Conservation (phyloP, 805 yeast genomes). For the Pichia occidentalis region DNA sequence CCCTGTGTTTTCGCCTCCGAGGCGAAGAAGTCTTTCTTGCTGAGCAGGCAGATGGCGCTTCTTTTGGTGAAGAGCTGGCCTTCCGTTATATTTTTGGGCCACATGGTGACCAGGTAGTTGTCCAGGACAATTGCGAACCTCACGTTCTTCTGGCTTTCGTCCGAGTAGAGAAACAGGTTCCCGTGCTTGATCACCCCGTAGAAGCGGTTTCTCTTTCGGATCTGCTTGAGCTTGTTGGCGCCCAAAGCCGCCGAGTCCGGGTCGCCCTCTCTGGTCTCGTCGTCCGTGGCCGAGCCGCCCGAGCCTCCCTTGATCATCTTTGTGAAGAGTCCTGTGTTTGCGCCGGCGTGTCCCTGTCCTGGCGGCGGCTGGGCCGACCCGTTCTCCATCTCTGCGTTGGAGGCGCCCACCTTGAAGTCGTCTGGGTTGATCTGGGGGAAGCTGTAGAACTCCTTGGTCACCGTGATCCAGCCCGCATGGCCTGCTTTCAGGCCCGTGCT, state of each 20-base stretch:
- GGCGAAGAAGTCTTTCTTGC: conserved; percentile 26
- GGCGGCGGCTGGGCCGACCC: background rate
- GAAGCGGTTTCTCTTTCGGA: conserved; percentile 51
- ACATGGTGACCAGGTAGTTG: conserved; percentile 62
- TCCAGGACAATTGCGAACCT: conserved; percentile 75
- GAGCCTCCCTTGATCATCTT: conserved; percentile 4
- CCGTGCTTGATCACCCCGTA: conserved; percentile 80
- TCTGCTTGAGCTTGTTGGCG: conserved; percentile 32
- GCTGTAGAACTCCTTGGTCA: conserved; percentile 70
- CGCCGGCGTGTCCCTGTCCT: too few species aligned
- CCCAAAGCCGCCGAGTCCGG: conserved; percentile 29
- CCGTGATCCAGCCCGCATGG: conserved; percentile 73
- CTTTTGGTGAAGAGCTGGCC: conserved; percentile 75
- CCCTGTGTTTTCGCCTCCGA: conserved; percentile 40
- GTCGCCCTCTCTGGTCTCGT: conserved; percentile 7
- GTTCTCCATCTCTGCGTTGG: conserved; percentile 5
- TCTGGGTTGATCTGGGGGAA: conserved; percentile 35
- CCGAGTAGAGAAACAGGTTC: conserved; percentile 76
- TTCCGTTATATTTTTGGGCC: conserved; percentile 78
- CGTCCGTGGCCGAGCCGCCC: conserved; percentile 3
- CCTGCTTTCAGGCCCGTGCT: conserved; percentile 58
- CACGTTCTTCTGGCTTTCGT: conserved; percentile 56
- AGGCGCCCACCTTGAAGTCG: conserved; percentile 16
- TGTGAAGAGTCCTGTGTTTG: conserved; percentile 1
- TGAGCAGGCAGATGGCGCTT: conserved; percentile 69